Evolutionary conservation across 2,329 filamentous ascomycete genomes (phyloP).

Genomic region (Allantophomopsis lycopodina): DNA sequence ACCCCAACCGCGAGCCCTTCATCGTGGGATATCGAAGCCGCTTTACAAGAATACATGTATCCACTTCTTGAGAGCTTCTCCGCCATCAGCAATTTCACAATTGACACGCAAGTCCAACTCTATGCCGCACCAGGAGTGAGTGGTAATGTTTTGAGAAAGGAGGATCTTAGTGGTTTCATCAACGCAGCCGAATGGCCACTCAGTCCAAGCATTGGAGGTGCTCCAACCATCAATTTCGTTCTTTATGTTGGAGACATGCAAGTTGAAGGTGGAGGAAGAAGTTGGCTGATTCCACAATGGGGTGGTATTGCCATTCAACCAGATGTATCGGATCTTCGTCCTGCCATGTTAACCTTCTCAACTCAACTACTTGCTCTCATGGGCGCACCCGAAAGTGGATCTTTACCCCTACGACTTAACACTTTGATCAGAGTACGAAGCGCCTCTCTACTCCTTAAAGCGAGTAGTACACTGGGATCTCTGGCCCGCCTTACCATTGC

Average conservation of each 20-base stretch:
- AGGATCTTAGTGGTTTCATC: constrained; percentile 87
- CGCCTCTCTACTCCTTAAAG: constrained; percentile 72
- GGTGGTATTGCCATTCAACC: constrained; percentile 53
- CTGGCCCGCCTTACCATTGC: constrained; percentile 74
- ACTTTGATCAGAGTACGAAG: constrained; percentile 77
- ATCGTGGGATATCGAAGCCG: constrained; percentile 80
- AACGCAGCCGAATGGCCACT: constrained; percentile 97
- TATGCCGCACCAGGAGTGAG: constrained; percentile 64
- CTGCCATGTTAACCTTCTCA: constrained; percentile 79
- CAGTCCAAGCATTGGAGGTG: constrained; percentile 82
- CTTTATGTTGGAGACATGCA: constrained; percentile 62
- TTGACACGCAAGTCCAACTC: constrained; percentile 91
- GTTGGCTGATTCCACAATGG: constrained; percentile 95
- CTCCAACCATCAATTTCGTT: constrained; percentile 92
- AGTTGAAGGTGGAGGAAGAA: constrained; percentile 35
- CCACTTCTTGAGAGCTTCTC: constrained; percentile 70
- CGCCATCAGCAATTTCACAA: constrained; percentile 84
- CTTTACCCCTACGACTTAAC: constrained; percentile 72
- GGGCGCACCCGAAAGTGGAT: constrained; percentile 71
- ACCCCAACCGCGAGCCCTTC: constrained; percentile 66
- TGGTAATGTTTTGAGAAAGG: constrained; percentile 54
- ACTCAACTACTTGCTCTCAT: constrained; percentile 80
- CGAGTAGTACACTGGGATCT: constrained; percentile 88
- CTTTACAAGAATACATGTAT: constrained; percentile 66
- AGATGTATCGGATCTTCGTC: constrained; percentile 54